A percentile compares a stretch with the other conserved stretches of the same genome.
Conservation (phyloP, 148 eudicot genomes). For the Hydrangea macrophylla region DNA sequence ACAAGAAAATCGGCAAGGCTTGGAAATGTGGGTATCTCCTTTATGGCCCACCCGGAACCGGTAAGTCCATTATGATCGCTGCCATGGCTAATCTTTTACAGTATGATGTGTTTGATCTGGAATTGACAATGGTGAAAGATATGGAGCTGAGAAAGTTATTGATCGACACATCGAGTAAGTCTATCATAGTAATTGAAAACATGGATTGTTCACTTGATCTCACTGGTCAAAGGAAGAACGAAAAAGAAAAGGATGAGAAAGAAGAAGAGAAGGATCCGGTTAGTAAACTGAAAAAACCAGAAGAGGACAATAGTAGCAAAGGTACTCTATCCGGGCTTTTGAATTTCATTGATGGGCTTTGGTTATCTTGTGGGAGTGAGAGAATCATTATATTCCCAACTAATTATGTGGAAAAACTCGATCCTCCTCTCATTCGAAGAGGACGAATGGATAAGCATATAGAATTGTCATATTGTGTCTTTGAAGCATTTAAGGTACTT, state of each 20-base stretch:
- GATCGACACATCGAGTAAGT: no score
- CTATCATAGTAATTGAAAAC: no score
- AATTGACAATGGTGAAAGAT: conserved; percentile 28
- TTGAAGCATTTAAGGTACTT: conserved; percentile 23
- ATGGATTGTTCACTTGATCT: no score
- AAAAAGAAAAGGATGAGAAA: background rate
- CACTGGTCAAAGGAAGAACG: no score
- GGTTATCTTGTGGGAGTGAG: conserved; percentile 30
- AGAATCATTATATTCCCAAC: conserved; percentile 32
- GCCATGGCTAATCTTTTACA: conserved; percentile 33
- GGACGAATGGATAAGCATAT: conserved; percentile 31
- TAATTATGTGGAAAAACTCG: conserved; percentile 25
- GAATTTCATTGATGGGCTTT: conserved; percentile 29
- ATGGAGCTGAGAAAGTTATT: no score
- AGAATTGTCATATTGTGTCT: conserved; percentile 24
- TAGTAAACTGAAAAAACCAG: conserved; percentile 3
- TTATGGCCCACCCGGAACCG: no score
- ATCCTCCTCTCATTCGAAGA: conserved; percentile 26
- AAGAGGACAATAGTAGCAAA: conserved; percentile 18
- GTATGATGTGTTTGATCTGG: conserved; percentile 36
- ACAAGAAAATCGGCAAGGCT: conserved; percentile 17
- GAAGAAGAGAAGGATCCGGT: conserved; percentile 11
- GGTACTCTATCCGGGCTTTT: conserved; percentile 27
- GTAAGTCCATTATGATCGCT: conserved; percentile 36
- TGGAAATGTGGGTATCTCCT: no score